Base-by-base conservation (phyloP, 2,329 filamentous ascomycete species). In the Hortaea sp. region DNA sequence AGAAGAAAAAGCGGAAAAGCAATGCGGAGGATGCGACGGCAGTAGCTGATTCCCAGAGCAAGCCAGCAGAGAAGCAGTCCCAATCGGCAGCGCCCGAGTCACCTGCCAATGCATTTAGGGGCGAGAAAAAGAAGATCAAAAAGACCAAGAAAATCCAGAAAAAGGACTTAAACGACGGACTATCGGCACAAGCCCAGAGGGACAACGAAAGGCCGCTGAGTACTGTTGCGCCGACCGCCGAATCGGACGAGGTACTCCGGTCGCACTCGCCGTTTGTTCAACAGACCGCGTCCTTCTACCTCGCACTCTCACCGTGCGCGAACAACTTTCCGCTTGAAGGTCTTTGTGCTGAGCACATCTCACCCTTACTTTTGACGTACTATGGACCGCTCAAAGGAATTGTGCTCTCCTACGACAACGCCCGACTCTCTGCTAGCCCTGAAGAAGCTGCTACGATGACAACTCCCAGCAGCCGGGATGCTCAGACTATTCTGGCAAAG, bases 221-320 rank as follows among this genome's bases (percentile, higher is more conserved):
- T 11, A 28, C 31, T 29, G 32, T 35, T 9, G 7, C 32, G 32
- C 32, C 32, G 32, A 35, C 28, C 34, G 29, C 45, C 44, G 31
- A 34, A 13, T 38, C 39, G 29, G 42, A 50, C 29, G 47, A 45
- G 7, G 20, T 30, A 30, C 30, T 53, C 20, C 5, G 42, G 9
- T 20, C 35, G 10, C 39, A 49, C 43, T 85, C 84, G 39, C 85
- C 89, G 11, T 90, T 94, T 67, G 81, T 81, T 63, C 78, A 80
- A 29, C 83, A 90, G 59, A 88, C 84, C 20, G 78, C 87, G 38
- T 89, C 89, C 1, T 77, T 95, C 57, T 89, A 86, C 68, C 76
- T 89, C 52, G 78, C 84, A 1, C 73, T 92, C 51, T 84, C 80
- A 52, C 85, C 86, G 7, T 70, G 78, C 35, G 82, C 82, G 39